Evolutionary conservation across 176 grass and related monocot species (phyloP).

Genomic region (Saccharum spontaneum): DNA sequence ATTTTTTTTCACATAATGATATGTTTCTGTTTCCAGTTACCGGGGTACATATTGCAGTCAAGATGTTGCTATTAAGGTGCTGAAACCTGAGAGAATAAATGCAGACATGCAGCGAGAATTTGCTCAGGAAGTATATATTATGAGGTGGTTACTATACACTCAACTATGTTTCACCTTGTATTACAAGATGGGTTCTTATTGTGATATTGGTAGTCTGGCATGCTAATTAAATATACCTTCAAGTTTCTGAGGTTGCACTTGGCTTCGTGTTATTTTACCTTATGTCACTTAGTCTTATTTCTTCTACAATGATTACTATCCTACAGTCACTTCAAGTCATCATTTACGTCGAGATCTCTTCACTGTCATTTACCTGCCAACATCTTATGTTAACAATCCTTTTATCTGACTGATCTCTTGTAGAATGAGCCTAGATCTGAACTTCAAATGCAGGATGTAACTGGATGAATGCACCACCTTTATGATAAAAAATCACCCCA

Average conservation of each 20-base stretch:
- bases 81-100: slow-evolving; percentile 90
- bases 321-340: background rate
- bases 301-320: slow-evolving; percentile 11
- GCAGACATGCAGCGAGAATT: slow-evolving; percentile 93
- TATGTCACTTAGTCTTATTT: slow-evolving; percentile 22
- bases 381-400: background rate
- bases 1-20: slow-evolving; percentile 12
- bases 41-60: slow-evolving; percentile 87
- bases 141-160: slow-evolving; percentile 54
- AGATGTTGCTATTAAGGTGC: slow-evolving; percentile 97
- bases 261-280: slow-evolving; percentile 13
- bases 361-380: slow-evolving; percentile 6
- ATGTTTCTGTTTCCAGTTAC: slow-evolving; percentile 54
- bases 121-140: slow-evolving; percentile 98
- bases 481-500: slow-evolving; percentile 1
- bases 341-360: background rate
- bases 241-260: background rate
- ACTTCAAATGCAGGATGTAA: background rate
- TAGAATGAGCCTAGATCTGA: background rate
- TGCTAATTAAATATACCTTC: background rate
- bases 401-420: background rate
- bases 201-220: background rate
- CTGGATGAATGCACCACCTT: background rate
- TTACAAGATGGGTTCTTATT: background rate
- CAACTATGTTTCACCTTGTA: slow-evolving; percentile 12